A percentile compares a stretch with the other conserved stretches of the same genome.
Evolutionary conservation across 169 alveolate genomes (phyloP).

Genomic region (Eimeria brunetti): DNA sequence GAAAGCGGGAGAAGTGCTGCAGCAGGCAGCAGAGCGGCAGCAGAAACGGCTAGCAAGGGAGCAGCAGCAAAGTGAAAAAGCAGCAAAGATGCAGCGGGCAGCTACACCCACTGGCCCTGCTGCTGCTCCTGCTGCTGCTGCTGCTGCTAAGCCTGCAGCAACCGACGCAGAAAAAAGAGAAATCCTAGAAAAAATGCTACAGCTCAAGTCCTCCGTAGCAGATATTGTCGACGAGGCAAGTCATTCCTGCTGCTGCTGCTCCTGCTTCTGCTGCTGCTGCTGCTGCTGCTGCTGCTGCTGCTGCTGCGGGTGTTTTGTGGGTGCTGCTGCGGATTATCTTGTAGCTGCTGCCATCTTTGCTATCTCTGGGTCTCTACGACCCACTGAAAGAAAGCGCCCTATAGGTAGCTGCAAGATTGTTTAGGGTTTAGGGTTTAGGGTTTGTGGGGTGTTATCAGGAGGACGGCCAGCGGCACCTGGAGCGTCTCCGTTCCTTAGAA

Average conservation of each 20-base stretch:
- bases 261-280: background rate
- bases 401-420: background rate
- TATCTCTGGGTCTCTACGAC: background rate
- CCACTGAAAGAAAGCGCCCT: background rate
- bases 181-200: slow-evolving; percentile 25
- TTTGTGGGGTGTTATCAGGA: slow-evolving; percentile 18
- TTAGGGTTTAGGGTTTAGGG: slow-evolving; percentile 41
- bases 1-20: slow-evolving; percentile 30
- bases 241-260: background rate
- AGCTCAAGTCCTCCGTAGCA: slow-evolving; percentile 46
- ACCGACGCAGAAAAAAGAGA: slow-evolving; percentile 32
- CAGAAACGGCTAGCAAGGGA: slow-evolving; percentile 37
- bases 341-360: background rate
- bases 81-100: slow-evolving; percentile 29
- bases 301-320: too few species aligned
- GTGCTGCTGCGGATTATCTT: background rate
- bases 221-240: slow-evolving; percentile 43
- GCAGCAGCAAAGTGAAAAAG: slow-evolving; percentile 13
- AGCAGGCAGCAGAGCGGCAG: slow-evolving; percentile 17
- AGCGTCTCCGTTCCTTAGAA: slow-evolving; percentile 44
- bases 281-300: too few species aligned
- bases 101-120: slow-evolving; percentile 11
- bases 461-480: slow-evolving; percentile 9
- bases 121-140: slow-evolving; percentile 37
- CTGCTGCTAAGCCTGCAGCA: slow-evolving; percentile 40